Base-by-base conservation (phyloP, 2,329 filamentous ascomycete species). In the Teratosphaeria destructans region DNA sequence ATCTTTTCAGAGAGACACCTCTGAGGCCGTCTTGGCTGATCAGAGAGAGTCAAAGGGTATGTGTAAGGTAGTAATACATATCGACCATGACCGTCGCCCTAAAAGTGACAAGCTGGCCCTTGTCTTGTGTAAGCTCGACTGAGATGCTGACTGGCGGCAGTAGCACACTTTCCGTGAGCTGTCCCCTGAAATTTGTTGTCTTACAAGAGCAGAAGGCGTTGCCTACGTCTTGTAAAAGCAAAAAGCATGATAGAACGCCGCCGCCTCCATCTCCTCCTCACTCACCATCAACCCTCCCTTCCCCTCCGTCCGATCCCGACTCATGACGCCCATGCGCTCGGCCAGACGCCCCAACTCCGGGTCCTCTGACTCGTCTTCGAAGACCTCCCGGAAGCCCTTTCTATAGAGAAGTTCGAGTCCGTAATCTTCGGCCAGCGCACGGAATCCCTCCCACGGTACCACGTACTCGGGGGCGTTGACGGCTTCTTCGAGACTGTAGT, bases 401-500 rank as follows among this genome's bases (percentile, higher is more conserved):
- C 95, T 89, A 71, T 96, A 99, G 75, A 96, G 88, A 67, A 97
- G 77, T 73, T 99, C 94, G 6, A 99, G 83, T 68, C 96, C 96
- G 79, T 93, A 99, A 71, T 97, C 92, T 72, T 96, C 92, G 19
- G 94, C 94, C 68, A 97, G 79, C 69, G 90, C 92, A 76, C 94
- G 89, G 78, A 99, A 97, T 0, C 91, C 92, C 73, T 96, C 92
- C 93, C 94, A 99, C 0, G 94, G 94, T 1, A 99, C 94, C 1
- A 99, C 93, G 72, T 96, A 99, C 77, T 99, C 94, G 2, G 94
- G 93, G 7, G 96, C 90, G 73, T 97, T 93, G 23, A 99, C 94
- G 0, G 94, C 94, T 76, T 99, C 94, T 68, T 94, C 87, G 59
- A 99, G 85, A 74, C 91, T 95, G 78, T 96, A 99, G 71, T 85